Percentiles rank a stretch among this genome's conserved stretches.
Evolutionary conservation across 179 eudicot species (phyloP).

Genomic region (Camellia oleifera): DNA sequence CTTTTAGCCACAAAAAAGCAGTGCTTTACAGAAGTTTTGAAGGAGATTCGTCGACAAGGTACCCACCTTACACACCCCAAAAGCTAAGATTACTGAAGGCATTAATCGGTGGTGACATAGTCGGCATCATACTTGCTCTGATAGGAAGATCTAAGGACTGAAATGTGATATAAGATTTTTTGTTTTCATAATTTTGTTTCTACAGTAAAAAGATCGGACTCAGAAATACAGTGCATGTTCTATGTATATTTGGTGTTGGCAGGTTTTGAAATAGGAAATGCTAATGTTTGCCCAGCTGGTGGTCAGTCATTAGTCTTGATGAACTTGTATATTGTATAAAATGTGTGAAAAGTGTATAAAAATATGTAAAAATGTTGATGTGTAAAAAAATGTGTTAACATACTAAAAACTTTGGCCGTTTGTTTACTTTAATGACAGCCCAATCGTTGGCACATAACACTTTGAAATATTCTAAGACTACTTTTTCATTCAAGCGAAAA

Average conservation of each 20-base stretch:
- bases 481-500: too few species aligned
- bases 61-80: constrained; percentile 72
- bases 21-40: constrained; percentile 59
- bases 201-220: background rate
- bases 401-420: too few species aligned
- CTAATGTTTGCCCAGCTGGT: too few species aligned
- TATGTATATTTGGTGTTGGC: background rate
- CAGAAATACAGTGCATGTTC: background rate
- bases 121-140: constrained; percentile 41
- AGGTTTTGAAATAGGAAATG: background rate
- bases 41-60: constrained; percentile 69
- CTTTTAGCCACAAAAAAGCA: constrained; percentile 89
- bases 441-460: too few species aligned
- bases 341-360: too few species aligned
- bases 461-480: too few species aligned
- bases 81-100: constrained; percentile 64
- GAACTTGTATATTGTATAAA: too few species aligned
- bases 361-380: too few species aligned
- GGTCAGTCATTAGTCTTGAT: too few species aligned
- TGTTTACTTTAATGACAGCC: too few species aligned
- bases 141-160: constrained; percentile 35
- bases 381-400: too few species aligned
- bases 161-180: background rate
- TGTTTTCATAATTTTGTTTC: background rate
- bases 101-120: constrained; percentile 48